Percentiles rank a stretch among this genome's conserved stretches.
phyloP scores from a whole-genome alignment of 2,329 filamentous ascomycete genomes.

The Pyrenochaeta sp. region DNA sequence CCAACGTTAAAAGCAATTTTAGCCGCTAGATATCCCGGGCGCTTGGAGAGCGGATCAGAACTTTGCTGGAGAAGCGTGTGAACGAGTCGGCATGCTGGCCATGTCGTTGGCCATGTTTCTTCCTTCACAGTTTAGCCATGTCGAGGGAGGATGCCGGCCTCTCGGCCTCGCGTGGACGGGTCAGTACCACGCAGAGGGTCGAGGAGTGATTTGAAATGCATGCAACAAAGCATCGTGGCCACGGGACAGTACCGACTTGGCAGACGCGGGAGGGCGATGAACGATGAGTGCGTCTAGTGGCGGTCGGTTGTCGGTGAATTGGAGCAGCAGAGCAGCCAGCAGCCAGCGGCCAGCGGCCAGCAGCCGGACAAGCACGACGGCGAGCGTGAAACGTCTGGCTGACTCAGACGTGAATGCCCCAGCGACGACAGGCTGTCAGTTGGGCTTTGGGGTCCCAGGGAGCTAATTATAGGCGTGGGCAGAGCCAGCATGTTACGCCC shows the following conservation, averaged over 20 bases:
- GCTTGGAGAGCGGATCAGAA: constrained; percentile 13
- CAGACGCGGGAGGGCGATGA: constrained; percentile 5
- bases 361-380: constrained; percentile 4
- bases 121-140: constrained; percentile 19
- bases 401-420: too few species aligned
- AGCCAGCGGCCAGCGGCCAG: constrained; percentile 8
- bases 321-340: constrained; percentile 5
- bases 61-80: too few species aligned
- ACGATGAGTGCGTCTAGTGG: constrained; percentile 5
- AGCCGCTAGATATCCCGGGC: constrained; percentile 10
- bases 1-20: constrained; percentile 4
- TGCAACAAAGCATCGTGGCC: constrained; percentile 14
- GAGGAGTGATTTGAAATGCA: constrained; percentile 18
- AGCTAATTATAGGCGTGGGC: too few species aligned
- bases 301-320: constrained; percentile 20
- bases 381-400: constrained; percentile 6
- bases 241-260: constrained; percentile 10
- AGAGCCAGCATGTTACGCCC: too few species aligned
- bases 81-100: constrained; percentile 7
- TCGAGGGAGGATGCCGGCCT: too few species aligned
- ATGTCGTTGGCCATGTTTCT: constrained; percentile 31
- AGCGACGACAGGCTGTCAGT: too few species aligned
- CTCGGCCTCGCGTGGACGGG: too few species aligned
- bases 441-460: too few species aligned
- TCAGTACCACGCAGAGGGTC: constrained; percentile 7